phyloP scores from a whole-genome alignment of 352 stramenopile genomes.

The Pythium pyrilobum region DNA sequence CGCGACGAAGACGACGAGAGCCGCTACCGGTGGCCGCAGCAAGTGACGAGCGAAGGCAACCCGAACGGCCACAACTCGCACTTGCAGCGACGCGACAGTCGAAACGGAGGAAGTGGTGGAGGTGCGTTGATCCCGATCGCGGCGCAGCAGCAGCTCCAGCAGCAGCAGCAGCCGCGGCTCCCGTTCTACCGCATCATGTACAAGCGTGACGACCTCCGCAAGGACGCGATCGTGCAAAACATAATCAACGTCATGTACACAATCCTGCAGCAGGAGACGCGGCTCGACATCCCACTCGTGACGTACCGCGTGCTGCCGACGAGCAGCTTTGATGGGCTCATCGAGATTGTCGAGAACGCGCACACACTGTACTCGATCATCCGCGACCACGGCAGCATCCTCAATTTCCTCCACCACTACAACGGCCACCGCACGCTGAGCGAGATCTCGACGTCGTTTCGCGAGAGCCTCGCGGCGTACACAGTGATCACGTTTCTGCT shows the following conservation, averaged over 20 bases:
- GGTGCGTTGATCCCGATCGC: not conserved
- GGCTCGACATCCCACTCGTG: constrained; percentile 71
- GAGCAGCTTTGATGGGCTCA: constrained; percentile 78
- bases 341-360: constrained; percentile 85
- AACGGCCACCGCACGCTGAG: constrained; percentile 81
- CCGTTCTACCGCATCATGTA: constrained; percentile 82
- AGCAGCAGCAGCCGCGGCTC: constrained; percentile 16
- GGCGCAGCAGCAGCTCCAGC: not conserved
- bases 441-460: constrained; percentile 80
- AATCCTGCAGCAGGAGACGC: constrained; percentile 81
- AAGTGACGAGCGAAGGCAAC: constrained; percentile 21
- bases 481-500: constrained; percentile 99
- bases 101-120: not conserved
- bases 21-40: constrained; percentile 2
- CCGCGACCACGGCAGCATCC: constrained; percentile 70
- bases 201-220: constrained; percentile 82
- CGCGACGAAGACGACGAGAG: constrained; percentile 58
- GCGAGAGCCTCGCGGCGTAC: constrained; percentile 95
- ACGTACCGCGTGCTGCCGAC: constrained; percentile 85
- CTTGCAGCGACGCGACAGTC: constrained; percentile 7
- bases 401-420: constrained; percentile 84
- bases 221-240: constrained; percentile 83
- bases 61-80: constrained; percentile 19
- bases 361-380: constrained; percentile 86
- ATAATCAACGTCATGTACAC: constrained; percentile 89